Percentiles rank a stretch among this genome's conserved stretches.
Evolutionary conservation across 2,329 filamentous ascomycete genomes (phyloP).

Genomic region (Ambrosiella xylebori): DNA sequence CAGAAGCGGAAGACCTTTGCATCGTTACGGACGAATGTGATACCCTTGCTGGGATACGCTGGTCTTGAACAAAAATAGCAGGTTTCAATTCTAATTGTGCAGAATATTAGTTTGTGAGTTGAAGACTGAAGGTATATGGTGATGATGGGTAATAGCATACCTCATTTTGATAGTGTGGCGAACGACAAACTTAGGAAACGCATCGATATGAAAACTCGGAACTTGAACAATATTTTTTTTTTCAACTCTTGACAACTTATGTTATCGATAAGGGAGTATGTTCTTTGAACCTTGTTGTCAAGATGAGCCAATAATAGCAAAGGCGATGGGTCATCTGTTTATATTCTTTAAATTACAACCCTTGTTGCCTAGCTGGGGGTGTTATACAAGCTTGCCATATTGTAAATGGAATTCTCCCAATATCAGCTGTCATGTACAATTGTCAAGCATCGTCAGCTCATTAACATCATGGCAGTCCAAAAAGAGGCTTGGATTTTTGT

Average conservation of each 20-base stretch:
- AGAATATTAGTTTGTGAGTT: background rate
- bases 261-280: conserved; percentile 11
- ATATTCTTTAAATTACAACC: conserved; percentile 6
- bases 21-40: conserved; percentile 34
- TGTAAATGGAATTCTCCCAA: background rate
- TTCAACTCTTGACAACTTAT: background rate
- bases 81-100: conserved; percentile 24
- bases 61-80: conserved; percentile 32
- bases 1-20: conserved; percentile 38
- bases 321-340: background rate
- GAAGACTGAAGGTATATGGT: background rate
- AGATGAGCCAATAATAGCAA: background rate
- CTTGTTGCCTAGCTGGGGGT: conserved; percentile 6
- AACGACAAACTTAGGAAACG: conserved; percentile 1
- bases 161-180: conserved; percentile 13
- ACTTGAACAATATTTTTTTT: conserved; percentile 13
- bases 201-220: conserved; percentile 3
- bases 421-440: background rate
- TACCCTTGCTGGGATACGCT: conserved; percentile 38
- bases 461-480: conserved; percentile 30
- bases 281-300: background rate
- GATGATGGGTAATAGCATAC: conserved; percentile 7
- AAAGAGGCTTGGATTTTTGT: conserved; percentile 92
- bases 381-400: background rate
- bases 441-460: background rate